Conservation (phyloP, 192 early-diverging fungal species). For the Linnemannia schmuckeri region DNA sequence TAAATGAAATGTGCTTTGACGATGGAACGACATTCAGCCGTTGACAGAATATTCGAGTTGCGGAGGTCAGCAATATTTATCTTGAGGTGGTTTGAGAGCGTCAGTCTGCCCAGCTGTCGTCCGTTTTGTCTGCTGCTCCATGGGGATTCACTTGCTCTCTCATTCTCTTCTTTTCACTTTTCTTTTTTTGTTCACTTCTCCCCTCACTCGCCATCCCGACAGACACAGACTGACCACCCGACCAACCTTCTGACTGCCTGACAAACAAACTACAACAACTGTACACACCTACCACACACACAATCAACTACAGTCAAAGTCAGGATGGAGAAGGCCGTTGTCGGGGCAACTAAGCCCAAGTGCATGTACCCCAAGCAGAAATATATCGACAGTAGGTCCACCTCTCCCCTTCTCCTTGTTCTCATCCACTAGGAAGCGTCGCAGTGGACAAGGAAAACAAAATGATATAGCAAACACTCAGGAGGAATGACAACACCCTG, state of each 20-base stretch:
- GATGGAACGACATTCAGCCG: neutral
- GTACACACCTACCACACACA: neutral
- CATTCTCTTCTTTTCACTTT: neutral
- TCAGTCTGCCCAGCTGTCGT: neutral
- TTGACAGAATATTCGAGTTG: neutral
- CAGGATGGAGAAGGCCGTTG: conserved; percentile 66
- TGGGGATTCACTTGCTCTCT: neutral
- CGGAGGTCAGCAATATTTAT: neutral
- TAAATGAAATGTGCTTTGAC: neutral
- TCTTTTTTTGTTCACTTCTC: neutral
- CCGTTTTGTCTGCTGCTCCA: no score
- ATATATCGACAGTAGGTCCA: conserved; percentile 79
- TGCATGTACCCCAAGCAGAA: conserved; percentile 97
- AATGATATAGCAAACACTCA: neutral
- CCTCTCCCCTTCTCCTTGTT: neutral
- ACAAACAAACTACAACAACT: neutral
- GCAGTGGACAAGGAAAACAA: neutral
- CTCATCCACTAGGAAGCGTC: neutral
- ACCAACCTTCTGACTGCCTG: neutral
- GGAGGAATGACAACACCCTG: neutral
- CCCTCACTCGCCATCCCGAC: neutral
- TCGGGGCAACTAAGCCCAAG: conserved; percentile 88
- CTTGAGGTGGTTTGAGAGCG: conserved; percentile 1
- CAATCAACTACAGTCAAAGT: neutral
- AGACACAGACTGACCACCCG: neutral